These are phyloP conservation scores for Trichoderma erinaceum DNA, from an alignment of 495 filamentous ascomycete species.

Conservation along the genomic window DNA sequence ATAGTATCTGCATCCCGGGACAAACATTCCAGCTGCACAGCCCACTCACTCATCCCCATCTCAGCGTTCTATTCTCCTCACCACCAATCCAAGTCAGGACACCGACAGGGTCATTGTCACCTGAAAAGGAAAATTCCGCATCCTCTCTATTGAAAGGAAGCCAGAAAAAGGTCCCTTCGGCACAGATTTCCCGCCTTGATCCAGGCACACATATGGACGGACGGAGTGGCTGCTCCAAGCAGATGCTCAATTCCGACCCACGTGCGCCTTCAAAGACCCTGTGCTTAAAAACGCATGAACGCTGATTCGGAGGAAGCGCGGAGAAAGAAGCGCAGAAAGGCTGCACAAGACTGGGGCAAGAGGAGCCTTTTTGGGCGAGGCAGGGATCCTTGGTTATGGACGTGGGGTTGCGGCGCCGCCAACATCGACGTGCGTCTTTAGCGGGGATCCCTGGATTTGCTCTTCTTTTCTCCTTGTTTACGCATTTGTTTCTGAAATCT, in stretches of 20 bases:
- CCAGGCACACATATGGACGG: not conserved
- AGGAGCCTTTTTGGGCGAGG: not conserved
- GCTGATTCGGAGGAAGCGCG: slow-evolving; percentile 1
- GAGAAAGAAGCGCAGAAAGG: not conserved
- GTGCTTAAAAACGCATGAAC: not conserved
- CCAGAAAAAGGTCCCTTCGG: not conserved
- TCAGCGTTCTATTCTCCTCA: not conserved
- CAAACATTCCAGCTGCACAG: not conserved
- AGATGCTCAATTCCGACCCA: not conserved
- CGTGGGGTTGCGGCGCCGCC: too few relatives aligned
- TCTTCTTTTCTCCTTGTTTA: too few relatives aligned
- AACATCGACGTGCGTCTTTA: too few relatives aligned
- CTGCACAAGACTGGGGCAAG: not conserved
- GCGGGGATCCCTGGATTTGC: too few relatives aligned
- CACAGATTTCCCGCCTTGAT: not conserved
- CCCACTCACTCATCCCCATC: not conserved
- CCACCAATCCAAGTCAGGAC: not conserved
- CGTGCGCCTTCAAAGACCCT: not conserved
- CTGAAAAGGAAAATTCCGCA: too few relatives aligned
- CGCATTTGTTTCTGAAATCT: too few relatives aligned
- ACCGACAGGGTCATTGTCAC: too few relatives aligned
- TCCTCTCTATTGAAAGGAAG: not conserved
- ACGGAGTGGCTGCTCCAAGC: not conserved
- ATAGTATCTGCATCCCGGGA: not conserved
- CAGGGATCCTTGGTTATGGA: too few relatives aligned